These are phyloP conservation scores for Truncatella angustata DNA, from an alignment of 2,329 filamentous ascomycete genomes.

Conservation along the genomic window DNA sequence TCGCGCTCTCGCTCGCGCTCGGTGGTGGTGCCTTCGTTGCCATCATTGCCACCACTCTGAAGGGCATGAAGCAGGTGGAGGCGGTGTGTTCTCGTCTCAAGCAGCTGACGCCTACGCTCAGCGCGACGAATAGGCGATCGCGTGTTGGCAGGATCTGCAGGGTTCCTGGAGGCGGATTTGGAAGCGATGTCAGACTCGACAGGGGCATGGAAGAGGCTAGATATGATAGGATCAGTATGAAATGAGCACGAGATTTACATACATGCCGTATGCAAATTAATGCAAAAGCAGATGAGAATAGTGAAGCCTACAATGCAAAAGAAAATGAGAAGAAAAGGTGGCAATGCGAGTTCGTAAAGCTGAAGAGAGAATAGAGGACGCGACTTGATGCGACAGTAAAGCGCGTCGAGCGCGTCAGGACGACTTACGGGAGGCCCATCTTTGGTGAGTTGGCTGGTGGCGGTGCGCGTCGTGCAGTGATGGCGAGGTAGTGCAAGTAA, in stretches of 20 bases:
- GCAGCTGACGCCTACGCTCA: conserved; percentile 23
- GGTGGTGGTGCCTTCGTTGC: not conserved
- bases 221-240: conserved; percentile 1
- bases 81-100: conserved; percentile 30
- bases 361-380: not conserved
- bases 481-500: no score
- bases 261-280: not conserved
- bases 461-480: conserved; percentile 2
- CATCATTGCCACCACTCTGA: conserved; percentile 12
- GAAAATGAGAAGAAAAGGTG: not conserved
- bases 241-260: no score
- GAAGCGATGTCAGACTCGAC: conserved; percentile 41
- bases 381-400: conserved; percentile 2
- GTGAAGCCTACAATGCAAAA: not conserved
- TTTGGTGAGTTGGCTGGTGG: not conserved
- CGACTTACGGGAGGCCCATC: conserved; percentile 14
- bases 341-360: not conserved
- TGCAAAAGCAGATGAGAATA: not conserved
- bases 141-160: conserved; percentile 21
- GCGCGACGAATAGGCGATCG: conserved; percentile 41
- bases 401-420: conserved; percentile 3
- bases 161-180: conserved; percentile 32
- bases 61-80: conserved; percentile 26
- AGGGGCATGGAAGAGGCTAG: conserved; percentile 45
- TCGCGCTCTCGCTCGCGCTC: conserved; percentile 1